phyloP scores from a whole-genome alignment of 2,329 filamentous ascomycete genomes.

The Ambrosiella beaveri region DNA sequence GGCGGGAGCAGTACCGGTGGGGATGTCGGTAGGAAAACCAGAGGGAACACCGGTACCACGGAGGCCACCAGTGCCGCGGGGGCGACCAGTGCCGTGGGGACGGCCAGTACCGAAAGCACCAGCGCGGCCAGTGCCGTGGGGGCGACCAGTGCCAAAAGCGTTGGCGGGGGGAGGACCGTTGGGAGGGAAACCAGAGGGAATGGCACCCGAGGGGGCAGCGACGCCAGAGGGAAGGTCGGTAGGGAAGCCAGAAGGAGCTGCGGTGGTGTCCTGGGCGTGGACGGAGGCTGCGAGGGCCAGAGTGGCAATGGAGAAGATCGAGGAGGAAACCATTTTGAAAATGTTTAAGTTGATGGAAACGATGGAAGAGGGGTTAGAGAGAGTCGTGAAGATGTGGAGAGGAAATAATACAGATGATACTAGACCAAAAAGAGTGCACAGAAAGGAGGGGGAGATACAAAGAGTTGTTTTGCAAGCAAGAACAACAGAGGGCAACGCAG shows the following conservation, averaged over 20 bases:
- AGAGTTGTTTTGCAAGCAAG: not conserved
- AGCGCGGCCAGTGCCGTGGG: not conserved
- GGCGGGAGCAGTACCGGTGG: not conserved
- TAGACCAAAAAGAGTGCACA: not conserved
- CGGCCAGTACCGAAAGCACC: not conserved
- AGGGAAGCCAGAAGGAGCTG: not conserved
- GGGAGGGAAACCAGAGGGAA: not conserved
- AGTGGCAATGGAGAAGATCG: slow-evolving; percentile 5
- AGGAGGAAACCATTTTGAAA: slow-evolving; percentile 9
- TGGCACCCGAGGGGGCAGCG: not conserved
- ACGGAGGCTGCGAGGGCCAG: slow-evolving; percentile 9
- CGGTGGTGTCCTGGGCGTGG: not conserved
- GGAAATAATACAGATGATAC: not conserved
- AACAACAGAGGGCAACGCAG: not conserved
- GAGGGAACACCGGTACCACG: slow-evolving; percentile 1
- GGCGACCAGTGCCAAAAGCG: not conserved
- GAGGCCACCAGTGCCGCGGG: not conserved
- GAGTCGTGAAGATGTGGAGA: not conserved
- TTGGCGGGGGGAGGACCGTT: not conserved
- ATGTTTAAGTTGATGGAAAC: not conserved
- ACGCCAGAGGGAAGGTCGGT: slow-evolving; percentile 2
- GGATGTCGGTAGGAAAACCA: not conserved
- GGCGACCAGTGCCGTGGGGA: not conserved
- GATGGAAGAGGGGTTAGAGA: not conserved
- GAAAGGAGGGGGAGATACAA: not conserved